These are phyloP conservation scores for Fusarium buharicum DNA, from an alignment of 2,329 filamentous ascomycete species.

Conservation along the genomic window DNA sequence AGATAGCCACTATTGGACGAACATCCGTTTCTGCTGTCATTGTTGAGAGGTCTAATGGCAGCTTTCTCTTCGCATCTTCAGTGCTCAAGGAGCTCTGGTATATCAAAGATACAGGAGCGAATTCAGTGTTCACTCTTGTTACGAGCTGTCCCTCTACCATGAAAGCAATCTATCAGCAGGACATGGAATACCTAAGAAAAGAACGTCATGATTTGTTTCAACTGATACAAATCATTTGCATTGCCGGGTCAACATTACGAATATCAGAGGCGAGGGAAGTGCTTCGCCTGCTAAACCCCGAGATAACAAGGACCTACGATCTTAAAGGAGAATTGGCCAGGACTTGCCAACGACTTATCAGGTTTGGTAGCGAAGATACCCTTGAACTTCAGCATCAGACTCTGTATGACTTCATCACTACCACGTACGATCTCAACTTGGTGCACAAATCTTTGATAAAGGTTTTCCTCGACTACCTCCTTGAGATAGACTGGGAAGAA, in stretches of 20 bases:
- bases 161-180: constrained; percentile 40
- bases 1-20: constrained; percentile 30
- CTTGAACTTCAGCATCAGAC: constrained; percentile 40
- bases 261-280: constrained; percentile 31
- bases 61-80: constrained; percentile 35
- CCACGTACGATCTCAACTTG: constrained; percentile 27
- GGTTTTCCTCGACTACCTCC: constrained; percentile 26
- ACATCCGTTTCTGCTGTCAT: constrained; percentile 33
- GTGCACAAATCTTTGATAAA: constrained; percentile 27
- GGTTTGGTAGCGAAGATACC: constrained; percentile 25
- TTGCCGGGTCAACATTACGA: constrained; percentile 19
- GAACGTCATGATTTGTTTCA: constrained; percentile 33
- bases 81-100: constrained; percentile 38
- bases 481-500: constrained; percentile 19
- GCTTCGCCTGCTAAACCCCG: constrained; percentile 28
- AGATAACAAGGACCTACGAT: constrained; percentile 33
- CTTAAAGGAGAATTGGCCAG: constrained; percentile 28
- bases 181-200: constrained; percentile 32
- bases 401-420: constrained; percentile 36
- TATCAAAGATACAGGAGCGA: constrained; percentile 37
- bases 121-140: constrained; percentile 35
- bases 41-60: constrained; percentile 37
- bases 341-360: constrained; percentile 33
- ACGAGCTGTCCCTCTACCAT: constrained; percentile 36
- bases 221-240: constrained; percentile 32